Base-by-base conservation (phyloP, 805 yeast species). In the Yarrowia sp. region DNA sequence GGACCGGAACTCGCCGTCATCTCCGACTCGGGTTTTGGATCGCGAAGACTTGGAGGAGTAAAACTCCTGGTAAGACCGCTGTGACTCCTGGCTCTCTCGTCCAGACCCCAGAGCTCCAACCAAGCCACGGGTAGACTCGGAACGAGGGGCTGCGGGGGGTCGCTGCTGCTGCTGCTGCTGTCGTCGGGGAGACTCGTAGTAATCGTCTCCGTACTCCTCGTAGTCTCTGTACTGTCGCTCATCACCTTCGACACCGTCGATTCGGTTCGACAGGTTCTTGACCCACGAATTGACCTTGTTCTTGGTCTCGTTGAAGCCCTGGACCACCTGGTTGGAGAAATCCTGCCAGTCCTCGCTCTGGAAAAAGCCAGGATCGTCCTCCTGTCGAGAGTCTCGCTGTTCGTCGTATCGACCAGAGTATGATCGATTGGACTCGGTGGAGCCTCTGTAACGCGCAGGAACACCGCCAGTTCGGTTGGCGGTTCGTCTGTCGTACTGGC, bases 221-320 rank as follows among this genome's bases (percentile, higher is more conserved):
- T 71, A 65, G 45, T 68, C 57, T 36, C 47, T 51, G 32, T 64
- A 36, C 38, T 65, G 65, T 14, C 57, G 64, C 43, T 53, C 62
- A 4, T 55, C 48, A 11, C 66, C 41, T 14, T 68, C 71, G 33
- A 74, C 76, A 45, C 83, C 79, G 13, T 81, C 81, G 9, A 74
- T 67, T 70, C 80, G 83, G 77, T 84, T 85, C 36, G 86, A 81
- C 65, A 90, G 72, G 14, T 86, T 89, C 67, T 84, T 84, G 57
- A 90, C 84, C 96, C 97, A 92, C 14, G 86, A 83, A 67, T 88
- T 87, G 66, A 92, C 84, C 65, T 88, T 87, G 53, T 83, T 80
- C 65, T 87, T 84, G 1, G 97, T 91, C 70, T 90, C 97, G 71
- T 88, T 92, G 51, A 92, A 80, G 18, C 93, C 91, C 71, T 87